Conservation (phyloP, 78 protist genomes). For the Dictyostelium firmibasis region DNA sequence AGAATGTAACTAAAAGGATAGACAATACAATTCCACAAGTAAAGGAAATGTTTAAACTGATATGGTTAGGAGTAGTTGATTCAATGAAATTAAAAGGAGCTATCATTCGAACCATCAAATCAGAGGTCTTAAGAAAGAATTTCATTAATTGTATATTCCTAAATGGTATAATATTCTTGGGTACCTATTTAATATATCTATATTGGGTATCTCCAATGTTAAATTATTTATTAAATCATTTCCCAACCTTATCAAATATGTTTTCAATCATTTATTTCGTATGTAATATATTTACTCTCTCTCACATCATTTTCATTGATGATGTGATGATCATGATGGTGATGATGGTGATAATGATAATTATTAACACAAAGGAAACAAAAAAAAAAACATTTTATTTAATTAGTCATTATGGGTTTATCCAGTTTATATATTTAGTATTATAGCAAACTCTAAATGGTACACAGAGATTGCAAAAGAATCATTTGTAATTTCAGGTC, state of each 20-base stretch:
- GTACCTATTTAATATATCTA: conserved; percentile 41
- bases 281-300: too few species aligned
- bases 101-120: background rate
- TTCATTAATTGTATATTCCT: conserved; percentile 19
- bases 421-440: conserved; percentile 75
- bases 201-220: conserved; percentile 47
- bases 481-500: conserved; percentile 49
- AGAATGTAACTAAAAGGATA: background rate
- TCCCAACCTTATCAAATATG: conserved; percentile 45
- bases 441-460: conserved; percentile 61
- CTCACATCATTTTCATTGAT: too few species aligned
- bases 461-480: conserved; percentile 67
- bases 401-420: conserved; percentile 41
- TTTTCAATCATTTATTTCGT: conserved; percentile 64
- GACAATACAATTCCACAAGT: conserved; percentile 1
- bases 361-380: too few species aligned
- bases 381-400: too few species aligned
- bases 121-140: background rate
- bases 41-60: conserved; percentile 7
- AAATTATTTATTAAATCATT: conserved; percentile 9
- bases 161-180: conserved; percentile 60
- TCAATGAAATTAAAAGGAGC: conserved; percentile 30
- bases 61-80: conserved; percentile 23
- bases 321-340: too few species aligned
- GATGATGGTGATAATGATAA: too few species aligned